phyloP scores from a whole-genome alignment of 2,329 filamentous ascomycete genomes.

The Aspergillus latus region DNA sequence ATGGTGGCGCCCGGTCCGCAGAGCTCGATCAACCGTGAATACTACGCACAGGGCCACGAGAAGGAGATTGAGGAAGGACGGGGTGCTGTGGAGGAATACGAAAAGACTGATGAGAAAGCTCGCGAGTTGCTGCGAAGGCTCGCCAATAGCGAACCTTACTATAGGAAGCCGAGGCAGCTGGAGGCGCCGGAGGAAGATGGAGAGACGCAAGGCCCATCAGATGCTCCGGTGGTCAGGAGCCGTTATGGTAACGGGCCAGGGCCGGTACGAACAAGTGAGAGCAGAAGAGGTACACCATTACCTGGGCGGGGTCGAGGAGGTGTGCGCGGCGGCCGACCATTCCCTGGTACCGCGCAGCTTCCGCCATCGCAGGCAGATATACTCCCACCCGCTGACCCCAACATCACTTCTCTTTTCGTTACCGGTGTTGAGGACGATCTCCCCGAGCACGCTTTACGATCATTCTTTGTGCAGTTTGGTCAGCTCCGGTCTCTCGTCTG shows the following conservation, averaged over 20 bases:
- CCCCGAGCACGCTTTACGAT: conserved; percentile 84
- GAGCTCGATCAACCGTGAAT: conserved; percentile 92
- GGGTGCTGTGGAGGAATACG: conserved; percentile 82
- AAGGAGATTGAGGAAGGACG: conserved; percentile 90
- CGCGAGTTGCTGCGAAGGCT: conserved; percentile 80
- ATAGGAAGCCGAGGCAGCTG: conserved; percentile 78
- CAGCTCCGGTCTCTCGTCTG: conserved; percentile 91
- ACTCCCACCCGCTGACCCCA: conserved; percentile 75
- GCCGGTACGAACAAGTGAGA: conserved; percentile 72
- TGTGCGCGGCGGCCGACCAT: conserved; percentile 55
- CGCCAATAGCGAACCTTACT: conserved; percentile 92
- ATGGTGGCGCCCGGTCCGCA: conserved; percentile 94
- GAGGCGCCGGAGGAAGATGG: conserved; percentile 53
- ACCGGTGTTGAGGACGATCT: conserved; percentile 96
- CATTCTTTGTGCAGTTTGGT: conserved; percentile 85
- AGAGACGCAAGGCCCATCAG: conserved; percentile 38
- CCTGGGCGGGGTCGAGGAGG: conserved; percentile 50
- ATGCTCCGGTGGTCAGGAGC: conserved; percentile 45
- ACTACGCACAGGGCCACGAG: conserved; percentile 97
- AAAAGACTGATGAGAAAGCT: conserved; percentile 96
- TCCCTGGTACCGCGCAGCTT: conserved; percentile 69
- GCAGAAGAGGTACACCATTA: conserved; percentile 40
- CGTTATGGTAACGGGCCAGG: conserved; percentile 53
- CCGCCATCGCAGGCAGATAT: conserved; percentile 84
- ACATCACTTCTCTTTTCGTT: conserved; percentile 89